Base-by-base conservation (phyloP, 2,329 filamentous ascomycete species). In the Scleromitrula shiraiana region DNA sequence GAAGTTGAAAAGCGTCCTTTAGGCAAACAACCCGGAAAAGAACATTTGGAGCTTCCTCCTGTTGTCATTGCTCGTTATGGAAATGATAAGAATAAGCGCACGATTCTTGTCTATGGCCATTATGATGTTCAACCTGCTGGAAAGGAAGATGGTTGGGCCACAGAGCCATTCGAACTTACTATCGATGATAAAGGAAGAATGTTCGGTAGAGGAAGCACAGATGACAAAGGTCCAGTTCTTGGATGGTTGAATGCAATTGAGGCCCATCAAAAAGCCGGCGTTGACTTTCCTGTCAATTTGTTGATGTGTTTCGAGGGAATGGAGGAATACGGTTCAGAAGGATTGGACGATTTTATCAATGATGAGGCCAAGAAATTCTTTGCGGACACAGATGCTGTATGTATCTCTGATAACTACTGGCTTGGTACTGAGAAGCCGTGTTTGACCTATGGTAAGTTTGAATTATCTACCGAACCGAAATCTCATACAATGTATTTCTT, bases 371-470 rank as follows among this genome's bases (percentile, higher is more conserved):
- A 94, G 72, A 85, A 87, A 61, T 97, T 83, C 75, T 98, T 98
- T 73, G 88, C 88, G 63, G 91, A 96, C 61, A 82, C 89, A 29
- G 93, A 98, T 58, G 93, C 90, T 5, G 88, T 97, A 52, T 98
- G 93, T 72, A 98, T 98, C 65, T 95, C 88, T 40, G 93, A 98
- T 70, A 98, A 98, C 78, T 98, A 98, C 81, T 98, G 93, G 93
- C 82, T 98, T 33, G 93, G 93, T 50, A 97, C 93, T 5, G 89
- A 97, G 77, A 96, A 96, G 77, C 93, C 93, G 10, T 98, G 93
- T 68, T 72, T 98, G 63, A 98, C 93, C 8, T 98, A 98, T 67
- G 93, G 45, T 48, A 36, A 42, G 22, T 36, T 24, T 48, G 20
- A 24, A 4, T 8, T 5, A 22, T 9, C 17, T 38, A 12, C 12